A percentile compares a stretch with the other conserved stretches of the same genome.
Conservation (phyloP, 768 basidiomycete species). For the Imleria badia region DNA sequence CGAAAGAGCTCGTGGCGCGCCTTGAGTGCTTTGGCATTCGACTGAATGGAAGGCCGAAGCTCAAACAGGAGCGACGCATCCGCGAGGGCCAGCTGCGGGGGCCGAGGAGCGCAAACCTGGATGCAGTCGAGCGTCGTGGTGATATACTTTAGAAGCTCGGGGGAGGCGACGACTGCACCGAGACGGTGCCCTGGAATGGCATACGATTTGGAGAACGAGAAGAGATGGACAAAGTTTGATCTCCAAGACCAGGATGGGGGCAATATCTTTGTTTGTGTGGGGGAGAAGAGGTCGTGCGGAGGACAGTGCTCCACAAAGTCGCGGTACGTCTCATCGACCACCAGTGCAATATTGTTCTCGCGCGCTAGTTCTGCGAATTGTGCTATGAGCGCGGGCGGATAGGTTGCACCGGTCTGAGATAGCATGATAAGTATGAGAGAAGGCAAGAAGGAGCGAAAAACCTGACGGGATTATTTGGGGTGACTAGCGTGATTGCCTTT, state of each 20-base stretch:
- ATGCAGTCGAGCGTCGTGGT: constrained; percentile 72
- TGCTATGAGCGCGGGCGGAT: constrained; percentile 53
- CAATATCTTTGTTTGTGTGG: constrained; percentile 1
- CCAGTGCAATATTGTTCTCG: constrained; percentile 55
- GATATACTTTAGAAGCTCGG: constrained; percentile 46
- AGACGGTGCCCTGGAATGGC: constrained; percentile 82
- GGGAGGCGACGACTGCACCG: constrained; percentile 66
- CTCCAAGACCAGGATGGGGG: constrained; percentile 50
- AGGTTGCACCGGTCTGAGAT: constrained; percentile 65
- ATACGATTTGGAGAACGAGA: constrained; percentile 81
- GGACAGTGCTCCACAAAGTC: constrained; percentile 60
- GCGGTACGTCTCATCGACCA: constrained; percentile 89
- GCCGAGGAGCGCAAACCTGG: constrained; percentile 77
- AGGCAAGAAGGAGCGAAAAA: too few species aligned
- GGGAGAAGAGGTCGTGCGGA: constrained; percentile 59
- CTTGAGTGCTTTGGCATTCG: constrained; percentile 48
- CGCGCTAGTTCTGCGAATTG: constrained; percentile 61
- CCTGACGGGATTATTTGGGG: constrained; percentile 74
- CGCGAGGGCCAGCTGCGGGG: constrained; percentile 66
- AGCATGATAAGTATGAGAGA: background rate
- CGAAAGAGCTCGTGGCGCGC: constrained; percentile 59
- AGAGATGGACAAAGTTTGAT: constrained; percentile 61
- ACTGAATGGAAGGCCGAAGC: constrained; percentile 52
- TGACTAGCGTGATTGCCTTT: constrained; percentile 69
- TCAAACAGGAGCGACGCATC: constrained; percentile 48